A percentile compares a stretch with the other conserved stretches of the same genome.
Conservation (phyloP, 306 rosid genomes). For the Cyamopsis tetragonoloba region DNA sequence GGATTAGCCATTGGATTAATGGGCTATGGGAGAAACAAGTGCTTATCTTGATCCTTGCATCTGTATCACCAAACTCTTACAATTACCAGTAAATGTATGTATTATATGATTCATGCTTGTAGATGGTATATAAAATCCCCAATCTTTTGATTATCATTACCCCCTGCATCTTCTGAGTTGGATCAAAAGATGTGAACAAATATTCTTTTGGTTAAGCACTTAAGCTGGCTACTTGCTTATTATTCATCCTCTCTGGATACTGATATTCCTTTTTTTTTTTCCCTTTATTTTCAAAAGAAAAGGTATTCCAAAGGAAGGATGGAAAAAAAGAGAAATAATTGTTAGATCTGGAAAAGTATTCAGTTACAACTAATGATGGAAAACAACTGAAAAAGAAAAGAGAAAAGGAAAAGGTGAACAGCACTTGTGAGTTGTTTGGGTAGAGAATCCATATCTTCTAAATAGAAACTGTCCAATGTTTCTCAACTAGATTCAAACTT, state of each 20-base stretch:
- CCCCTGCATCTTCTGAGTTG: constrained; percentile 22
- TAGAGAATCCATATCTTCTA: too few species aligned
- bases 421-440: too few species aligned
- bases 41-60: constrained; percentile 8
- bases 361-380: too few species aligned
- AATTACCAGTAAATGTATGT: constrained; percentile 12
- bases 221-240: neutral
- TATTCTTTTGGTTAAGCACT: neutral
- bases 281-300: neutral
- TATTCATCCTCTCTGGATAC: neutral
- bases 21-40: constrained; percentile 8
- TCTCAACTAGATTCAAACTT: too few species aligned
- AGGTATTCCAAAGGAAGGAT: too few species aligned
- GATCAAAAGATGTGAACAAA: neutral
- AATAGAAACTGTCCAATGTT: too few species aligned
- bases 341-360: too few species aligned
- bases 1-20: constrained; percentile 5
- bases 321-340: too few species aligned
- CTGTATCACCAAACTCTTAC: neutral
- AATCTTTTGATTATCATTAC: neutral
- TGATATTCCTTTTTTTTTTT: neutral
- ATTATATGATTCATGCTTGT: constrained; percentile 11
- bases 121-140: neutral
- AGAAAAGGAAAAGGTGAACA: too few species aligned
- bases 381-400: too few species aligned